Percentiles rank a stretch among this genome's conserved stretches.
Evolutionary conservation across 305 asterid species (phyloP).

Genomic region (Fraxinus ornus): DNA sequence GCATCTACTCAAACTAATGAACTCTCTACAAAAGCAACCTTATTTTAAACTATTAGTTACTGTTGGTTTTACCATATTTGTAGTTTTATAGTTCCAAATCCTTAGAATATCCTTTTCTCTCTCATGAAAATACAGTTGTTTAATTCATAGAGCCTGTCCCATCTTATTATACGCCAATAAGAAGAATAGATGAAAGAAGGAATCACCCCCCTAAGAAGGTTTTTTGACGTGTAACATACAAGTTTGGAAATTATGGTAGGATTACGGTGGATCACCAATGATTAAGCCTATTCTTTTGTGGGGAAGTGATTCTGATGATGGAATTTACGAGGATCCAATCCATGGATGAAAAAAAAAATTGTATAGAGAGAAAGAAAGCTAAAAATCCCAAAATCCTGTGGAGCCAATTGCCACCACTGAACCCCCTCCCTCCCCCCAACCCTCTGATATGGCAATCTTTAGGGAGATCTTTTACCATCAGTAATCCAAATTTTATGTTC

Average conservation of each 20-base stretch:
- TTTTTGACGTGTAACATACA: conserved; percentile 73
- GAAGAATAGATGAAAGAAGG: conserved; percentile 63
- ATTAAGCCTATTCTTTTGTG: conserved; percentile 62
- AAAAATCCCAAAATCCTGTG: background rate
- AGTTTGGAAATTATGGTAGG: conserved; percentile 54
- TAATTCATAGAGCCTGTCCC: background rate
- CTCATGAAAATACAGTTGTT: background rate
- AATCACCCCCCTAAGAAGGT: conserved; percentile 59
- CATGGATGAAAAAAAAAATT: conserved; percentile 24
- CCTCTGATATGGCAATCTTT: background rate
- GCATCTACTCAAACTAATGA: background rate
- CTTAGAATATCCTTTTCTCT: conserved; percentile 6
- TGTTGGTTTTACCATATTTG: conserved; percentile 20
- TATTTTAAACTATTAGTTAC: background rate
- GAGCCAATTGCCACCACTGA: background rate
- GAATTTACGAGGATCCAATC: conserved; percentile 35
- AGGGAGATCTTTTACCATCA: background rate
- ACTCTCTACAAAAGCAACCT: background rate
- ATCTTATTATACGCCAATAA: background rate
- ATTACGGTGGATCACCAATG: conserved; percentile 62
- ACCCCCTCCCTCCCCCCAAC: background rate
- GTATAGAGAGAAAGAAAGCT: background rate
- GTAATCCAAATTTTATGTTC: conserved; percentile 8
- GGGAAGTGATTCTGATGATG: conserved; percentile 63
- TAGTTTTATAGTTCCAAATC: background rate